phyloP scores from a whole-genome alignment of 192 early-diverging fungal species.

The Haplosporangium gracile region DNA sequence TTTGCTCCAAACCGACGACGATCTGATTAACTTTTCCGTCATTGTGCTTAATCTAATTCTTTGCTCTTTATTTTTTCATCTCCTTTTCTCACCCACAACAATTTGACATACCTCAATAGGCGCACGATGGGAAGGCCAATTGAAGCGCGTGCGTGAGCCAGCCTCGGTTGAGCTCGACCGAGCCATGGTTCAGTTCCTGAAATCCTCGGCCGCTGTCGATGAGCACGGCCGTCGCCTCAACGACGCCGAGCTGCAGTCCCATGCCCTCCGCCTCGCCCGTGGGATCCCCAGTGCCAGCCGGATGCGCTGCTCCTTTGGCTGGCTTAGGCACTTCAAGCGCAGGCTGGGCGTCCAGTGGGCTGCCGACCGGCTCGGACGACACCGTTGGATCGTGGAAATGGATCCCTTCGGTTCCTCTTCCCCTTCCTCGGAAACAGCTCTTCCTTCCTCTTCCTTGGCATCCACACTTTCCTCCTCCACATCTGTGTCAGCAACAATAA shows the following conservation, averaged over 20 bases:
- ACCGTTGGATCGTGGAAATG: slow-evolving; percentile 45
- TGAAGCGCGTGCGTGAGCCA: slow-evolving; percentile 57
- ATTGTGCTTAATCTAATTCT: slow-evolving; percentile 6
- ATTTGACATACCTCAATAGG: slow-evolving; percentile 13
- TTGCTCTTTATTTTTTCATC: background rate
- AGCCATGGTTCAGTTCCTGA: slow-evolving; percentile 54
- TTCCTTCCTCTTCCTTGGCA: background rate
- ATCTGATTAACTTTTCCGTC: background rate
- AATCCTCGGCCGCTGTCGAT: slow-evolving; percentile 43
- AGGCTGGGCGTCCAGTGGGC: slow-evolving; percentile 50
- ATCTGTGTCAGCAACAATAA: background rate
- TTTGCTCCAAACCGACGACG: background rate
- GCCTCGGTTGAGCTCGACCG: slow-evolving; percentile 54
- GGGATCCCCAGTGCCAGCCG: slow-evolving; percentile 35
- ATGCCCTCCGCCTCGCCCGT: slow-evolving; percentile 42
- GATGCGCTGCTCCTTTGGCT: slow-evolving; percentile 54
- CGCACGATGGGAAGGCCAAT: slow-evolving; percentile 49
- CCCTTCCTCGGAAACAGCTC: background rate
- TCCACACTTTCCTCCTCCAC: background rate
- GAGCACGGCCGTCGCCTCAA: slow-evolving; percentile 51
- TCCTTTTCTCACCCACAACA: no score
- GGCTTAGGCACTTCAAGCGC: slow-evolving; percentile 55
- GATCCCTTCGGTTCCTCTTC: slow-evolving; percentile 13
- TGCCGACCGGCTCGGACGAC: slow-evolving; percentile 31
- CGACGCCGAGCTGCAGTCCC: slow-evolving; percentile 49